A percentile compares a stretch with the other conserved stretches of the same genome.
phyloP scores from a whole-genome alignment of 2,329 filamentous ascomycete species.

The Setomelanomma holmii region DNA sequence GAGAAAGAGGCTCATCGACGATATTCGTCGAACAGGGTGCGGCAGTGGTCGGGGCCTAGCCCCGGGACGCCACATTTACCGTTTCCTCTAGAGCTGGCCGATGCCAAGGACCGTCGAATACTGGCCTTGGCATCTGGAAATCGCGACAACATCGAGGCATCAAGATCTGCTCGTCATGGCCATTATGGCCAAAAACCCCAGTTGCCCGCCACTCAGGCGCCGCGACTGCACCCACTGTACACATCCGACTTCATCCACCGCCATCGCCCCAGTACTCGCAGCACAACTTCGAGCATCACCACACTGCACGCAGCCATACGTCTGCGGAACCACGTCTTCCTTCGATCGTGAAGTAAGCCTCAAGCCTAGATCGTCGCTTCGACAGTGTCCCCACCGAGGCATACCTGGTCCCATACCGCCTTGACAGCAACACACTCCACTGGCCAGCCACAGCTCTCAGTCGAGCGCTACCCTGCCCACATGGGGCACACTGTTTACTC shows the following conservation, averaged over 20 bases:
- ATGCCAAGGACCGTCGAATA: slow-evolving; percentile 15
- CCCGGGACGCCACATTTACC: slow-evolving; percentile 1
- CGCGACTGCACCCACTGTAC: slow-evolving; percentile 1
- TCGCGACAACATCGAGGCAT: slow-evolving; percentile 13
- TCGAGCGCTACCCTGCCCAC: slow-evolving; percentile 9
- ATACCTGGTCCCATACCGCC: neutral
- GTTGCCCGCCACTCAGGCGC: slow-evolving; percentile 13
- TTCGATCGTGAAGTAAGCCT: neutral
- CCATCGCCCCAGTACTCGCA: slow-evolving; percentile 1
- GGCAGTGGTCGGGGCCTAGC: slow-evolving; percentile 10
- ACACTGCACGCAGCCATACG: neutral
- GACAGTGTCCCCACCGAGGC: neutral
- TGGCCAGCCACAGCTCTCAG: neutral
- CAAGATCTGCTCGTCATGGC: slow-evolving; percentile 25
- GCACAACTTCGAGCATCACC: neutral
- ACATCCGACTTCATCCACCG: neutral
- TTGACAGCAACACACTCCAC: neutral
- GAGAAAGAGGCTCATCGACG: slow-evolving; percentile 22
- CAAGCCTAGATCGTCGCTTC: neutral
- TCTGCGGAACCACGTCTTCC: neutral
- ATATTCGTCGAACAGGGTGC: slow-evolving; percentile 12
- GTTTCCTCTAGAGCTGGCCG: slow-evolving; percentile 14
- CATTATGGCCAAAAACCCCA: slow-evolving; percentile 1
- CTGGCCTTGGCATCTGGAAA: slow-evolving; percentile 23
- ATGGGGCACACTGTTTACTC: slow-evolving; percentile 22